Evolutionary conservation across 1,284 basidiomycete genomes (phyloP).

Genomic region (Anthracocystis setariae): DNA sequence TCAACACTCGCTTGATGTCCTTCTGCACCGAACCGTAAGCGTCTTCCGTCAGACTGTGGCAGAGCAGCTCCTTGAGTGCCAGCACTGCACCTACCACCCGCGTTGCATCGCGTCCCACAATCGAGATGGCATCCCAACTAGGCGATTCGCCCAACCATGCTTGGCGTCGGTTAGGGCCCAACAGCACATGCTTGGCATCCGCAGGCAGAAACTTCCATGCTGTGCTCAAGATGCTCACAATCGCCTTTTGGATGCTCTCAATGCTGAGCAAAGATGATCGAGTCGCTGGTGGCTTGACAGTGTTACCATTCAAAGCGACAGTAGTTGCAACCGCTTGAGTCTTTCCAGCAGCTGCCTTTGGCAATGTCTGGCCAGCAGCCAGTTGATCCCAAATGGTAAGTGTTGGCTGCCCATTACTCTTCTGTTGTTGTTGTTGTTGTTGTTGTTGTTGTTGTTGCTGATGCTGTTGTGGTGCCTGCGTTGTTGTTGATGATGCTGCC

Average conservation of each 20-base stretch:
- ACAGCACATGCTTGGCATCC: slow-evolving; percentile 55
- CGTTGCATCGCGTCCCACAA: slow-evolving; percentile 20
- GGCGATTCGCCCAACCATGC: slow-evolving; percentile 26
- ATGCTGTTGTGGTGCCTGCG: slow-evolving; percentile 1
- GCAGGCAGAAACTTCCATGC: slow-evolving; percentile 29
- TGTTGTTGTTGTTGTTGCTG: slow-evolving; percentile 1
- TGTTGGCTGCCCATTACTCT: slow-evolving; percentile 1
- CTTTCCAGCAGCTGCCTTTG: slow-evolving; percentile 9
- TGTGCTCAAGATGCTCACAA: slow-evolving; percentile 2
- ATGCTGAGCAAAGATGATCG: slow-evolving; percentile 11
- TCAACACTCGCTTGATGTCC: slow-evolving; percentile 36
- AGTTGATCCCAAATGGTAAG: slow-evolving; percentile 40
- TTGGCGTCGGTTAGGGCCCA: slow-evolving; percentile 35
- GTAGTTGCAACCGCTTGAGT: neutral
- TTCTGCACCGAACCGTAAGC: slow-evolving; percentile 52
- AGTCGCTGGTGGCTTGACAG: slow-evolving; percentile 1
- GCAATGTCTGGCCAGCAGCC: slow-evolving; percentile 22
- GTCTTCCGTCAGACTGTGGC: slow-evolving; percentile 53
- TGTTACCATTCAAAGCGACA: neutral
- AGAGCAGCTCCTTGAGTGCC: slow-evolving; percentile 37
- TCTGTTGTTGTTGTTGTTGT: slow-evolving; percentile 21
- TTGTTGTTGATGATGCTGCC: neutral
- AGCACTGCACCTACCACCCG: slow-evolving; percentile 22
- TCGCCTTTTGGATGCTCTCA: neutral
- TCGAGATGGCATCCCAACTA: slow-evolving; percentile 7